phyloP scores from a whole-genome alignment of 148 eudicot species.

The Nepenthes gracilis region DNA sequence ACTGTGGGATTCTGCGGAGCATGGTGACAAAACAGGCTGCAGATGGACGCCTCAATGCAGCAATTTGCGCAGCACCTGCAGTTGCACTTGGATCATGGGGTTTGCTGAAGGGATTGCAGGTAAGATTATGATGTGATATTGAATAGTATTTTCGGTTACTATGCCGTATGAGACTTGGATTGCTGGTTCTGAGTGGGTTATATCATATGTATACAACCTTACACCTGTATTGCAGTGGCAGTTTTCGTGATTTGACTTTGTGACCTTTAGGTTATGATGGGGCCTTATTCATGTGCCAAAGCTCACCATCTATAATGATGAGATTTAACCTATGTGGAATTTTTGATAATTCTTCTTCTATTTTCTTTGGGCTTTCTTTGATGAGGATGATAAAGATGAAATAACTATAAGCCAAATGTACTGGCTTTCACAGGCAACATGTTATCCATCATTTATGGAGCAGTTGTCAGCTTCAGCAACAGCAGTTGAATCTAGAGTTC shows the following conservation, averaged over 20 bases:
- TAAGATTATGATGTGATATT: slow-evolving; percentile 4
- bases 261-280: too few relatives aligned
- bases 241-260: too few relatives aligned
- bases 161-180: too few relatives aligned
- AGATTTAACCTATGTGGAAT: neutral
- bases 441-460: slow-evolving; percentile 92
- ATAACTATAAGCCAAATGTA: neutral
- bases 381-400: too few relatives aligned
- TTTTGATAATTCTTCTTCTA: neutral
- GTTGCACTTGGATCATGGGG: slow-evolving; percentile 98
- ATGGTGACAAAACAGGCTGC: slow-evolving; percentile 71
- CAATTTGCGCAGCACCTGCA: slow-evolving; percentile 94
- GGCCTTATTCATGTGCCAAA: too few relatives aligned
- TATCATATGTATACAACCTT: too few relatives aligned
- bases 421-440: slow-evolving; percentile 60
- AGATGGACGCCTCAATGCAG: slow-evolving; percentile 77
- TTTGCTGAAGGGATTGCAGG: slow-evolving; percentile 72
- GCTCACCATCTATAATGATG: neutral
- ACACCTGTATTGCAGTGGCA: too few relatives aligned
- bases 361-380: neutral
- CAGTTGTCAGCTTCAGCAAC: slow-evolving; percentile 71
- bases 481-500: slow-evolving; percentile 82
- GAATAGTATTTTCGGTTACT: too few relatives aligned
- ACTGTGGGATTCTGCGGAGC: slow-evolving; percentile 43
- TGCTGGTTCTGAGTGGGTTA: too few relatives aligned